Base-by-base conservation (phyloP, 2,329 filamentous ascomycete species). In the Apiospora sp. region DNA sequence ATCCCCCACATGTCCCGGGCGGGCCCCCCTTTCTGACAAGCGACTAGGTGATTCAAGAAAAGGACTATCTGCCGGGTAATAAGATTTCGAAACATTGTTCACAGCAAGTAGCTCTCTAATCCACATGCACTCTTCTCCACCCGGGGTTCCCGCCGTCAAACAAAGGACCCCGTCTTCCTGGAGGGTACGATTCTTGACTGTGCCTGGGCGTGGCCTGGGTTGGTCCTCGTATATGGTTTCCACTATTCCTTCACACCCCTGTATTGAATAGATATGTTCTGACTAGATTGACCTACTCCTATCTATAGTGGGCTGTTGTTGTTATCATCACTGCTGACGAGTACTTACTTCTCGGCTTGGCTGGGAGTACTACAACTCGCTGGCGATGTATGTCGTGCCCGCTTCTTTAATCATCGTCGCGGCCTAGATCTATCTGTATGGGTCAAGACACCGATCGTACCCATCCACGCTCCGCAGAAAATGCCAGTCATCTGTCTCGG, bases 401-500 rank as follows among this genome's bases (percentile, higher is more conserved):
- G 58, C 34, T 64, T 64, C 19, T 22, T n/a, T 34, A 12, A 58
- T 22, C 58, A n/a, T 22, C 58, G 3, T 37, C 58, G 58, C n/a
- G 22, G 58, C 30, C 58, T 64, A 37, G 58, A 64, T 64, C 58
- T 64, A 64, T 64, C 58, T 64, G 19, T 41, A 16, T 41, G 58
- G 34, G 34, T 4, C 58, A 64, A 64, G 30, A 64, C 58, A 41
- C 30, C 19, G 58, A 64, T n/a, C 58, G 58, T 12, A 61, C 34
- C 58, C 58, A 64, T 41, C 34, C n/a, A 64, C 41, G 30, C n/a
- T 34, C 30, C n/a, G 19, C 19, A 41, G 58, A 64, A 37, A 64
- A 37, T 34, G 34, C n/a, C 58, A n/a, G 58, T 41, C 58, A 41
- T 64, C 30, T 64, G 58, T 64, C 58, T 64, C 58, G 58, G 58